These are phyloP conservation scores for Filosporella fistucella DNA, from an alignment of 495 filamentous ascomycete genomes.

Conservation along the genomic window DNA sequence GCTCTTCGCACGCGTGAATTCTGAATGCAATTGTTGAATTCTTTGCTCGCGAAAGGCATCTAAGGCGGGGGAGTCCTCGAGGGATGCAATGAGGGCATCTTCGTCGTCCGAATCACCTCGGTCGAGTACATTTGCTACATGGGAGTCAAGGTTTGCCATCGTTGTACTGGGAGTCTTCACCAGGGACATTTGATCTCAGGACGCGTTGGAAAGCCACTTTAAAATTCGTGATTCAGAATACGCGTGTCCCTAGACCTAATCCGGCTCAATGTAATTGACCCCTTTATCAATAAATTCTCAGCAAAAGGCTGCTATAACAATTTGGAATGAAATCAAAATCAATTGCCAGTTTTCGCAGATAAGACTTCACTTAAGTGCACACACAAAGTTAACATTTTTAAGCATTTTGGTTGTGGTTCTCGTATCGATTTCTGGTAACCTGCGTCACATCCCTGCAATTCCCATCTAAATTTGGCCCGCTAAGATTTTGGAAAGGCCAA, in stretches of 20 bases:
- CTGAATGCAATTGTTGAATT: conserved; percentile 65
- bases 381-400: too few relatives aligned
- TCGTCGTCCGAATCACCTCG: conserved; percentile 46
- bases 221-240: neutral
- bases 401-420: too few relatives aligned
- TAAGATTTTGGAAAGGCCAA: conserved; percentile 17
- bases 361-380: too few relatives aligned
- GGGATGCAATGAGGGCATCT: conserved; percentile 65
- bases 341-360: too few relatives aligned
- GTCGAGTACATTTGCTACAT: conserved; percentile 45
- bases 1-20: conserved; percentile 36
- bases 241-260: neutral
- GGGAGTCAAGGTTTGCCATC: conserved; percentile 36
- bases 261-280: too few relatives aligned
- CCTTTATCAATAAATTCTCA: too few relatives aligned
- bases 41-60: conserved; percentile 64
- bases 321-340: too few relatives aligned
- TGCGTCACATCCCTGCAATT: conserved; percentile 1
- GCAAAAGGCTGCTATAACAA: too few relatives aligned
- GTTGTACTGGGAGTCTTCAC: neutral
- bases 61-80: conserved; percentile 59
- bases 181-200: neutral
- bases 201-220: conserved; percentile 5
- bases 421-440: too few relatives aligned
- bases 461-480: conserved; percentile 4